A percentile compares a stretch with the other conserved stretches of the same genome.
Conservation (phyloP, 1,139 yeast genomes). For the Kodamaea ohmeri region DNA sequence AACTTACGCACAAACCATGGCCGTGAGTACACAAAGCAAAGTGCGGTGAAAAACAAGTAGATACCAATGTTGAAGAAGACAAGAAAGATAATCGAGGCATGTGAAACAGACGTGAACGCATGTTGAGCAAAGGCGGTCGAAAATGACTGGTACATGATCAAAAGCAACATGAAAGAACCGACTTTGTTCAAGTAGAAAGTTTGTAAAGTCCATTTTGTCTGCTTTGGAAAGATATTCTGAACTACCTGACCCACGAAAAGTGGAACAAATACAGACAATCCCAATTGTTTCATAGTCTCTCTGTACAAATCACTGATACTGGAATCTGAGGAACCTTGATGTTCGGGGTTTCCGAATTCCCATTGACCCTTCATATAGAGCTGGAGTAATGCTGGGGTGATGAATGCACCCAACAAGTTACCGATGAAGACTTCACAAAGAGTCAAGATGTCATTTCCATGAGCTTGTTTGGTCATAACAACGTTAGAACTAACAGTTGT, state of each 20-base stretch:
- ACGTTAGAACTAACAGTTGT: constrained; percentile 90
- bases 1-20: constrained; percentile 50
- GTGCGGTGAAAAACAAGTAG: constrained; percentile 66
- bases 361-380: constrained; percentile 62
- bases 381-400: constrained; percentile 82
- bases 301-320: constrained; percentile 59
- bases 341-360: constrained; percentile 80
- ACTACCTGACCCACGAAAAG: constrained; percentile 82
- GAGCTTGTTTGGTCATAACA: constrained; percentile 83
- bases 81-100: constrained; percentile 65
- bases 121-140: constrained; percentile 83
- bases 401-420: constrained; percentile 77
- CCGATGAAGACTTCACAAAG: constrained; percentile 85
- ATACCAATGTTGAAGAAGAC: constrained; percentile 80
- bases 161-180: constrained; percentile 72
- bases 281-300: constrained; percentile 81
- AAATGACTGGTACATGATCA: constrained; percentile 81
- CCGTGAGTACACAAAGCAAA: constrained; percentile 59
- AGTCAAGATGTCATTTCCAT: constrained; percentile 76
- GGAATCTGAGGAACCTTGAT: constrained; percentile 42
- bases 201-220: constrained; percentile 56
- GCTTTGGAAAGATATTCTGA: constrained; percentile 66
- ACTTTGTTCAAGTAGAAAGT: constrained; percentile 66
- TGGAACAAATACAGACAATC: constrained; percentile 80
- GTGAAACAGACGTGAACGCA: constrained; percentile 72